Conservation (phyloP, 139 green algal species). For the Nannochloris sp. region DNA sequence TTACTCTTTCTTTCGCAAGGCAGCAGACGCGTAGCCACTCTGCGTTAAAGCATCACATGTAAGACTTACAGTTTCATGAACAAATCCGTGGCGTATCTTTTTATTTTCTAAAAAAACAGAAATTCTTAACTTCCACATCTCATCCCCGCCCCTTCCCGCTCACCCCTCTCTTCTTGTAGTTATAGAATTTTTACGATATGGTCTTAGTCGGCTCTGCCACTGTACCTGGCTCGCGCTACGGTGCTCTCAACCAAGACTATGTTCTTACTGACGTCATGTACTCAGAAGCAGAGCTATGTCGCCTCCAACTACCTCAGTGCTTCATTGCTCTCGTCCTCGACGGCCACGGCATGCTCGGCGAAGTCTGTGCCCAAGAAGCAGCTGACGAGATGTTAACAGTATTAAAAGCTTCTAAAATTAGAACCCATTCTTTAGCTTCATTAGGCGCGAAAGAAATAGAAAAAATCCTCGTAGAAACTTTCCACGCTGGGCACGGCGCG, state of each 20-base stretch:
- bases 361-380: slow-evolving; percentile 16
- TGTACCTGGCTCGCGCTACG: no score
- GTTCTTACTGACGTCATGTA: neutral
- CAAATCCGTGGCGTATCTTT: no score
- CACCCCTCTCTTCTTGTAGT: no score
- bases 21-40: no score
- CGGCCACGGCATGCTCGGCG: slow-evolving; percentile 49
- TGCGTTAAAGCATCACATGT: no score
- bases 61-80: no score
- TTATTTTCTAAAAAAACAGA: no score
- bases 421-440: neutral
- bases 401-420: neutral
- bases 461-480: slow-evolving; percentile 8
- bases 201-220: no score
- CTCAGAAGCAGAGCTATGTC: neutral
- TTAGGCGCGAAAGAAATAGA: neutral
- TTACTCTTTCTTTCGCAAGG: no score
- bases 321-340: neutral
- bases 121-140: no score
- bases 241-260: slow-evolving; percentile 44
- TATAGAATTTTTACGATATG: no score
- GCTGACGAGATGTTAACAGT: slow-evolving; percentile 18
- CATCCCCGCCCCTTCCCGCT: no score
- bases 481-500: slow-evolving; percentile 15
- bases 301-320: neutral